Conservation (phyloP, 1,284 basidiomycete species). For the Cutaneotrichosporon arboriforme region DNA sequence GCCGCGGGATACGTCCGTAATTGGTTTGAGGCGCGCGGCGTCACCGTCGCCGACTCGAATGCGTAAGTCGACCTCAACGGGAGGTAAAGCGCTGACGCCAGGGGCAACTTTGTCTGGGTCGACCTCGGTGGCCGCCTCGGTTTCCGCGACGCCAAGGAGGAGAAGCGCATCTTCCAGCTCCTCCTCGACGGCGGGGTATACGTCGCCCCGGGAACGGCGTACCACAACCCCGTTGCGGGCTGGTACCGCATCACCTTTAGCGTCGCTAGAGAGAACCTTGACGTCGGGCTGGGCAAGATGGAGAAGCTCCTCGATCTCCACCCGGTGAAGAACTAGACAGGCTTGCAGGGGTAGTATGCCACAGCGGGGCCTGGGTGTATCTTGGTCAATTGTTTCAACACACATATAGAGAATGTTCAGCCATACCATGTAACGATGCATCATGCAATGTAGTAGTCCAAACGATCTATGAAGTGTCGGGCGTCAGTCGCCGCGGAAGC, state of each 20-base stretch:
- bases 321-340: neutral
- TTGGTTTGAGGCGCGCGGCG: constrained; percentile 42
- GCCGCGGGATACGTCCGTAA: constrained; percentile 34
- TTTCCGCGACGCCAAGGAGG: constrained; percentile 30
- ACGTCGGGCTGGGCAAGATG: constrained; percentile 35
- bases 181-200: constrained; percentile 46
- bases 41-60: constrained; percentile 38
- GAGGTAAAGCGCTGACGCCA: constrained; percentile 4
- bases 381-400: too few species aligned
- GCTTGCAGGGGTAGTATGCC: neutral
- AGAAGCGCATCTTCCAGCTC: constrained; percentile 43
- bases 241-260: constrained; percentile 44
- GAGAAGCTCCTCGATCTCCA: constrained; percentile 21
- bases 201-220: constrained; percentile 40
- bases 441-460: too few species aligned
- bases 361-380: too few species aligned
- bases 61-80: constrained; percentile 25
- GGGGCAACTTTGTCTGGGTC: constrained; percentile 46
- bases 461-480: too few species aligned
- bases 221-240: constrained; percentile 35
- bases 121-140: constrained; percentile 35
- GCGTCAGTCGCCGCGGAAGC: too few species aligned
- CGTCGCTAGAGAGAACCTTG: constrained; percentile 36
- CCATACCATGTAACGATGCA: too few species aligned
- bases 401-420: too few species aligned